Evolutionary conservation across 257 asterid species (phyloP), one percentile per base, ranked within the genome.

Genomic region (Fraxinus excelsior): DNA sequence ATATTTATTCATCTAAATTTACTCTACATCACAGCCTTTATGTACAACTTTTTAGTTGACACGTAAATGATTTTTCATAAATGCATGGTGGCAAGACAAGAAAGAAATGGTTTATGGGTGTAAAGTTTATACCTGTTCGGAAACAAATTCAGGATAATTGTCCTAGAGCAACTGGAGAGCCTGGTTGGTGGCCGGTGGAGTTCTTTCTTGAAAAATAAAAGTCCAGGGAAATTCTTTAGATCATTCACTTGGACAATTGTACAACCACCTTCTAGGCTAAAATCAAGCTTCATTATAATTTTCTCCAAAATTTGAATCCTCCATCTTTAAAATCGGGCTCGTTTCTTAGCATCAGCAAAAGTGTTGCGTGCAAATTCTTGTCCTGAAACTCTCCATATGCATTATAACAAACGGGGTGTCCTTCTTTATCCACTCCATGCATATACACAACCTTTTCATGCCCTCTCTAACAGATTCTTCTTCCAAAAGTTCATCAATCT

Each of bases 81-180:
- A 42, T 42, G 16, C 4, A 40, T 40, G 4, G 16, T 40, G 51
- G 51, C 51, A 42, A 42, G 51, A 42, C 58, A 46, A 46, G 58
- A 16, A 46, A n/a, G 3, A 53, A 53, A 19, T n/a, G 64, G 64
- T 7, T 56, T 70, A 19, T 70, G 14, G 29, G 35, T 5, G 38
- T 16, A 2, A 4, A 12, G 18, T 9, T 12, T 11, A 23, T 49
- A 86, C 90, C 90, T 86, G 90, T 49, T 84, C 84, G 35, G 90
- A 88, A 49, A 84, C 88, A 65, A 86, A 86, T 77, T 86, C 90
- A 31, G 90, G 90, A 67, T 86, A 86, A n/a, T 86, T 86, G 79
- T 86, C 90, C 74, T 86, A 88, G 46, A 86, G 81, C 13, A 86
- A 76, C 42, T 84, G 78, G 66, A 86, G 83, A 19, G 87, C 90